Evolutionary conservation across 352 stramenopile species (phyloP), one percentile per base, ranked within the genome.

Genomic region (Aphanomyces invadans): DNA sequence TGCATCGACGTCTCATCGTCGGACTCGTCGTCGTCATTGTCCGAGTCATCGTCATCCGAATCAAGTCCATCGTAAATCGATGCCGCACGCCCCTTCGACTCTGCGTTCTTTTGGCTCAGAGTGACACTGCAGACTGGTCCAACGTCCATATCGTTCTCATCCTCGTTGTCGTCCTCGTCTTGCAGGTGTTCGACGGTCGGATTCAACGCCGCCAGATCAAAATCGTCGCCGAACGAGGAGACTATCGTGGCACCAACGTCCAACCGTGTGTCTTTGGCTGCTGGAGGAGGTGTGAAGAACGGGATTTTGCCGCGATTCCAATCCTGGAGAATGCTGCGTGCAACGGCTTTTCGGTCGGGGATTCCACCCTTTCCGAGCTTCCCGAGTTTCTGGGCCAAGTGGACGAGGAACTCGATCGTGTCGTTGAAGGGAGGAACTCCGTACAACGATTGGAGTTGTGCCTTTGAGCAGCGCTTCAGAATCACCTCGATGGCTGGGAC

Each of bases 391-490:
- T 87, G 81, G 7, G 95, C 97, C 28, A 99, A 86, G 71, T 97
- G 84, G 52, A 95, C 92, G 26, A 99, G 75, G 75, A 99, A 99
- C 53, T 98, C 89, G 62, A 92, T 80, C 2, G 84, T 73, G 29
- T 95, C 87, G 42, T 79, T 62, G 61, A 88, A 88, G 38, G 74
- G 78, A 4, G 74, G 75, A 36, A 99, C 83, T 51, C 86, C 87
- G 73, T 99, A 99, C 0, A 97, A 84, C 78, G 95, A 88, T 65
- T 98, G 89, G 10, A 99, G 76, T 72, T 97, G 92, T 62, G 86
- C 78, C 5, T 80, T 80, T 42, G 96, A 82, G 62, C 93, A 98
- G n/a, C 90, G 80, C 44, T 87, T 77, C 21, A 99, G 70, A n/a
- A 99, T 77, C 10, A 95, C 88, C 62, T 91, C 79, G 15, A 99